phyloP scores from a whole-genome alignment of 1,284 basidiomycete genomes.

The Naganishia cerealis region DNA sequence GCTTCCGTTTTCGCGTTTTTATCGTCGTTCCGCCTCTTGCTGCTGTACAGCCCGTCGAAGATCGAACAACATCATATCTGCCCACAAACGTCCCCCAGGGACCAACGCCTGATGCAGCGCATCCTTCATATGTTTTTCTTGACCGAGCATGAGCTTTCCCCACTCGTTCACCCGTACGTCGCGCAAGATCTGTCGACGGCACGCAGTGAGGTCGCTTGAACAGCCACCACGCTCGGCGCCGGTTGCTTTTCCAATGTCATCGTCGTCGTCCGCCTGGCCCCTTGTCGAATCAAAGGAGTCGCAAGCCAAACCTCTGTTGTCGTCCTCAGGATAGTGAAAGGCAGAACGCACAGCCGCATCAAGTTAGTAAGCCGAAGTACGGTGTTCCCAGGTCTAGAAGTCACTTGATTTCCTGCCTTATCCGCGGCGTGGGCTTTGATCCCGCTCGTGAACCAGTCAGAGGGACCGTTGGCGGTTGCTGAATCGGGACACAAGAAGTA shows the following conservation, averaged over 20 bases:
- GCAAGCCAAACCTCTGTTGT: not conserved
- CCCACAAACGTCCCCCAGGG: slow-evolving; percentile 22
- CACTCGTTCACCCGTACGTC: slow-evolving; percentile 9
- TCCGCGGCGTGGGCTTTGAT: not conserved
- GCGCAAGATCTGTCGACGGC: not conserved
- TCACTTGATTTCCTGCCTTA: not conserved
- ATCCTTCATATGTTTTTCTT: slow-evolving; percentile 28
- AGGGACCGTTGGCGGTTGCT: slow-evolving; percentile 20
- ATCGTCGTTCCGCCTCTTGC: not conserved
- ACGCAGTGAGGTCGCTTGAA: not conserved
- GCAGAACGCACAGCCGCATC: slow-evolving; percentile 7
- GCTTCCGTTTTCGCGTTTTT: not conserved
- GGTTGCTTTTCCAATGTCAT: too few species aligned
- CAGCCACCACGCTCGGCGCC: too few species aligned
- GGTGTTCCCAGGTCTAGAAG: slow-evolving; percentile 16
- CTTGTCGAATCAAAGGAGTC: not conserved
- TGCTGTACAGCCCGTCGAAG: not conserved
- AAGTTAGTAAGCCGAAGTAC: slow-evolving; percentile 15
- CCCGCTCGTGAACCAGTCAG: slow-evolving; percentile 22
- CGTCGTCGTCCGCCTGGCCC: not conserved
- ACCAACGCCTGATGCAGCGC: slow-evolving; percentile 23
- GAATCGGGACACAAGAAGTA: not conserved
- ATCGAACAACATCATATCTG: slow-evolving; percentile 27
- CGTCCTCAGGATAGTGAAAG: not conserved
- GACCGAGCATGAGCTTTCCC: slow-evolving; percentile 19